These are phyloP conservation scores for Fusarium pseudocircinatum DNA, from an alignment of 2,329 filamentous ascomycete species.

Conservation along the genomic window DNA sequence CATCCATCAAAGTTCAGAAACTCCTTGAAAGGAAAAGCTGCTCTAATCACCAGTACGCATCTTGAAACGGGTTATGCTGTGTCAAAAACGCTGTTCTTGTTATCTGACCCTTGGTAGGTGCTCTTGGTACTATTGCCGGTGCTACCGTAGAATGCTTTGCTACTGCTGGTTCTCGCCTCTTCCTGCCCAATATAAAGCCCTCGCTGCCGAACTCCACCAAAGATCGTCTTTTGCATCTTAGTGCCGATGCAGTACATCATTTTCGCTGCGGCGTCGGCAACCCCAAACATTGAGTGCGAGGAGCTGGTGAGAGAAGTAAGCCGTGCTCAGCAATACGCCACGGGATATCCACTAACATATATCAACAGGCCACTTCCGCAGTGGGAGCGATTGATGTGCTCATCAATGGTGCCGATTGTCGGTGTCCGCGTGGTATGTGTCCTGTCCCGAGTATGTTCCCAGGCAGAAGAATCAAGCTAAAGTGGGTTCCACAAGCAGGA, in stretches of 20 bases:
- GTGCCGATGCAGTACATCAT: neutral
- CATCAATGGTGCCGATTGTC: neutral
- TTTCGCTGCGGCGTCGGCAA: neutral
- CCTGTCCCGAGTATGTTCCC: fast-evolving
- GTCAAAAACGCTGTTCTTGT: neutral
- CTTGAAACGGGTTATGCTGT: too few species aligned
- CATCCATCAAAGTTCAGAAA: neutral
- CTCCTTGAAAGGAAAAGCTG: neutral
- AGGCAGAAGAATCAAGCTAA: too few species aligned
- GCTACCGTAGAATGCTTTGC: neutral
- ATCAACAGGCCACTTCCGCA: fast-evolving
- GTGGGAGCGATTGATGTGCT: neutral
- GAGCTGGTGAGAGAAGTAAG: neutral
- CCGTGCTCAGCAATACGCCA: fast-evolving
- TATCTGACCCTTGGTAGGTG: neutral
- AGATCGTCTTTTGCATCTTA: neutral
- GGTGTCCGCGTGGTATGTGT: neutral
- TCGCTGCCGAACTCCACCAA: neutral
- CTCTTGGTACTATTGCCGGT: neutral
- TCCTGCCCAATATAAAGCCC: neutral
- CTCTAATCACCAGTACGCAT: neutral
- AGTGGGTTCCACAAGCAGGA: neutral
- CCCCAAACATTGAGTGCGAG: neutral
- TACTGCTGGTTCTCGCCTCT: neutral
- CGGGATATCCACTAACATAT: fast-evolving